Evolutionary conservation across 2,329 filamentous ascomycete species (phyloP).

Genomic region (Cladophialophora immunda): DNA sequence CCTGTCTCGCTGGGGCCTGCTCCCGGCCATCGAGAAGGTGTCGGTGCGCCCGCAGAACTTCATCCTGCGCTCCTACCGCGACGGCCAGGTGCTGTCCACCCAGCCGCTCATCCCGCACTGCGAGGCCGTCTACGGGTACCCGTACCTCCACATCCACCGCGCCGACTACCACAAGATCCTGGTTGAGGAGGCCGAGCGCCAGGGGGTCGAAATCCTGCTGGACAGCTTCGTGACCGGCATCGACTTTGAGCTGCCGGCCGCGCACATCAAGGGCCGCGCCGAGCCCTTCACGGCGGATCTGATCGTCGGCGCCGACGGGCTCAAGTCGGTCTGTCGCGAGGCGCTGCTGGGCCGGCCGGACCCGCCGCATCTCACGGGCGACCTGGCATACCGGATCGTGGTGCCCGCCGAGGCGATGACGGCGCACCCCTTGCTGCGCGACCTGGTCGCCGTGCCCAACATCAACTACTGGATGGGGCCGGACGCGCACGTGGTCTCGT

Average conservation of each 20-base stretch:
- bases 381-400: conserved; percentile 65
- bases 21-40: conserved; percentile 41
- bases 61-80: conserved; percentile 44
- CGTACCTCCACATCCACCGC: conserved; percentile 61
- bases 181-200: conserved; percentile 49
- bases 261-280: conserved; percentile 47
- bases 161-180: conserved; percentile 59
- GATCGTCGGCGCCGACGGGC: conserved; percentile 60
- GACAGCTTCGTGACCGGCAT: conserved; percentile 41
- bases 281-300: conserved; percentile 51
- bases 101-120: conserved; percentile 38
- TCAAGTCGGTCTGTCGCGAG: conserved; percentile 56
- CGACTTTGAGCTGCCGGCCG: conserved; percentile 42
- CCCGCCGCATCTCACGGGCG: conserved; percentile 61
- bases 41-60: conserved; percentile 45
- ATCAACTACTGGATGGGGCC: conserved; percentile 66
- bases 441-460: conserved; percentile 57
- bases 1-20: conserved; percentile 44
- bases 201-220: conserved; percentile 50
- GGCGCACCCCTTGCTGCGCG: conserved; percentile 56
- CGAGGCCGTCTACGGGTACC: conserved; percentile 46
- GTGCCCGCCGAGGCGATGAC: conserved; percentile 59
- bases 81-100: conserved; percentile 51
- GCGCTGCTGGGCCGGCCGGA: conserved; percentile 53
- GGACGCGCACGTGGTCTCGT: conserved; percentile 59